Conservation (phyloP, 495 filamentous ascomycete genomes). For the Daldinia bambusicola region DNA sequence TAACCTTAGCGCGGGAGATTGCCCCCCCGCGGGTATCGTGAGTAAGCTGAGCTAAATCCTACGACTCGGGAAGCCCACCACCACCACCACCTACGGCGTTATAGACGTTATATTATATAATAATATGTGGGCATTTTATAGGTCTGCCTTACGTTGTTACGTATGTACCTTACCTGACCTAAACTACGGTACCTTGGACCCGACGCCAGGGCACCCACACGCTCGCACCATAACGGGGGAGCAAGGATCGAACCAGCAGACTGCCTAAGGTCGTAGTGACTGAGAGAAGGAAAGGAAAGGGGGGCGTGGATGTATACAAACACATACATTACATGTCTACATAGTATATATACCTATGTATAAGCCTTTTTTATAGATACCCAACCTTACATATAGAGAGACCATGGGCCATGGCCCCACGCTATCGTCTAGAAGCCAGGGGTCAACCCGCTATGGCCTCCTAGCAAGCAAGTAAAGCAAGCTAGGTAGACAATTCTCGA, state of each 20-base stretch:
- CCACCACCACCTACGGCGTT: background rate
- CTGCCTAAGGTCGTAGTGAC: background rate
- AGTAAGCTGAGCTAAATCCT: background rate
- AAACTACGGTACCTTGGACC: background rate
- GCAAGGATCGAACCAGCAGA: background rate
- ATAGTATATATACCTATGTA: too few relatives aligned
- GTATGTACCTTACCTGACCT: background rate
- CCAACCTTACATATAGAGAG: background rate
- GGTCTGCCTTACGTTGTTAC: background rate
- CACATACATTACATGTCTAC: background rate
- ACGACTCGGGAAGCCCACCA: constrained; percentile 9
- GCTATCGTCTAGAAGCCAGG: background rate
- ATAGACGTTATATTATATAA: background rate
- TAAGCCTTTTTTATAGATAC: too few relatives aligned
- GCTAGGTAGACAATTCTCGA: background rate
- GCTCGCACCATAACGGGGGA: background rate
- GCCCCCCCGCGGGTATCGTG: constrained; percentile 3
- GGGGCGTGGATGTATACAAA: constrained; percentile 11
- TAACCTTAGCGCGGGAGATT: constrained; percentile 7
- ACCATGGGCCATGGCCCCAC: background rate
- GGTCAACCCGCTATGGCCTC: background rate
- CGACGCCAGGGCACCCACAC: constrained; percentile 6
- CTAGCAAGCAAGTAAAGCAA: background rate
- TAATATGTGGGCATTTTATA: background rate
- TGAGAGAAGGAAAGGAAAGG: constrained; percentile 1